Conservation (phyloP, 108 stramenopile genomes). For the Cyclostephanos tholiformis region DNA sequence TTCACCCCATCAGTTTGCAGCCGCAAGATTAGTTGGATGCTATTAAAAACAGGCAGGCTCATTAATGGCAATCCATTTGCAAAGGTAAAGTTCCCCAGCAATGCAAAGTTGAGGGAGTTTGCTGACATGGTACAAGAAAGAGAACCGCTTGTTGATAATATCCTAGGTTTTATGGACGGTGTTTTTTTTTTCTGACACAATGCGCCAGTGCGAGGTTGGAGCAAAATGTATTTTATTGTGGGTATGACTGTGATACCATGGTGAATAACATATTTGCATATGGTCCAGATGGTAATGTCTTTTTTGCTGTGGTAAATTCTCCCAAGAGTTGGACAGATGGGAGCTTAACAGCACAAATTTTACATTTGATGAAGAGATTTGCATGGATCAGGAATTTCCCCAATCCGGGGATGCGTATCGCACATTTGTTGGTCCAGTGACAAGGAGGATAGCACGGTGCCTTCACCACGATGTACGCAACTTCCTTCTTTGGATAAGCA, state of each 20-base stretch:
- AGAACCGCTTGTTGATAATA: constrained; percentile 5
- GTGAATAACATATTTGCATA: too few species aligned
- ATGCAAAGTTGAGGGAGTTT: constrained; percentile 8
- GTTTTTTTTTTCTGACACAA: constrained; percentile 1
- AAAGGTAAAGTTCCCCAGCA: constrained; percentile 11
- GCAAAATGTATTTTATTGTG: too few species aligned
- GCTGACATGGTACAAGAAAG: background rate
- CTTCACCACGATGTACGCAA: background rate
- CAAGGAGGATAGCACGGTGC: background rate
- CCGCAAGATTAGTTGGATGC: background rate
- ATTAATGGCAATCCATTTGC: background rate
- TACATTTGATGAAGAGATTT: background rate
- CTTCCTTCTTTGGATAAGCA: background rate
- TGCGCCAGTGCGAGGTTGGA: background rate
- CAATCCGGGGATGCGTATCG: background rate
- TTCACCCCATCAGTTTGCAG: background rate
- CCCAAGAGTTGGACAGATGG: constrained; percentile 11
- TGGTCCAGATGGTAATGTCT: too few species aligned
- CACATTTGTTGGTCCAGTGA: constrained; percentile 1
- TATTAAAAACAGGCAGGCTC: background rate
- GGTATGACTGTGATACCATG: too few species aligned
- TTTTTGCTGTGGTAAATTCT: constrained; percentile 4
- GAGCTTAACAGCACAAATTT: background rate
- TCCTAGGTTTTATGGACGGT: constrained; percentile 23
- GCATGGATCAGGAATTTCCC: background rate